Percentiles rank a stretch among this genome's conserved stretches.
phyloP scores from a whole-genome alignment of 371 early-diverging fungal genomes.

The Capniomyces stellatus region DNA sequence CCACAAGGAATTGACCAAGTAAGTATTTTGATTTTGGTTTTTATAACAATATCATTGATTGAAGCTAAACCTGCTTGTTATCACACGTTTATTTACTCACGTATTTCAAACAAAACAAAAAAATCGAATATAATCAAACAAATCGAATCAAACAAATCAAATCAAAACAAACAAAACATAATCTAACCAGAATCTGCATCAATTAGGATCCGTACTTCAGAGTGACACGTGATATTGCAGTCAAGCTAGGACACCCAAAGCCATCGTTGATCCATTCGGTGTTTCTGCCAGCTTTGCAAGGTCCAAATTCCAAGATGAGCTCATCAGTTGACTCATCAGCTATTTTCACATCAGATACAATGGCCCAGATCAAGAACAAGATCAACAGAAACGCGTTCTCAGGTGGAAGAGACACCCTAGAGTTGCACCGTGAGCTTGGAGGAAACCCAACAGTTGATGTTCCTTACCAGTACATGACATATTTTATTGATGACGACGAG shows the following conservation, averaged over 20 bases:
- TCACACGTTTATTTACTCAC: not conserved
- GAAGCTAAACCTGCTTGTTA: not conserved
- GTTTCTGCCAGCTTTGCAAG: slow-evolving; percentile 97
- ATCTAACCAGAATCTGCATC: too few species aligned
- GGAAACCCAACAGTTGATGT: slow-evolving; percentile 98
- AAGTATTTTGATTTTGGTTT: not conserved
- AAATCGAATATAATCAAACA: too few species aligned
- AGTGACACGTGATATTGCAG: slow-evolving; percentile 94
- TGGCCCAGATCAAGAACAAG: slow-evolving; percentile 94
- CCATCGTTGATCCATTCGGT: slow-evolving; percentile 88
- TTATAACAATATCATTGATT: not conserved
- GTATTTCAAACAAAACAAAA: too few species aligned
- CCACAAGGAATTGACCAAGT: slow-evolving; percentile 97
- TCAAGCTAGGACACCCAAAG: slow-evolving; percentile 88
- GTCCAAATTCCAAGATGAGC: slow-evolving; percentile 97
- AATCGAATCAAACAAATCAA: too few species aligned
- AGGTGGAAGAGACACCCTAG: slow-evolving; percentile 87
- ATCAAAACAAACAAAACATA: too few species aligned
- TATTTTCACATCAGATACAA: slow-evolving; percentile 91
- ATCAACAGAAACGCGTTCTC: slow-evolving; percentile 95
- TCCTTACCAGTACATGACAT: slow-evolving; percentile 87
- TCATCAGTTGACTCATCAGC: slow-evolving; percentile 83
- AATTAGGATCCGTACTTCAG: slow-evolving; percentile 97
- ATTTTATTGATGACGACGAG: slow-evolving; percentile 95
- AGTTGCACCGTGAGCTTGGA: slow-evolving; percentile 76